Evolutionary conservation across 2,329 filamentous ascomycete genomes (phyloP).

Genomic region (Fusarium sp.): DNA sequence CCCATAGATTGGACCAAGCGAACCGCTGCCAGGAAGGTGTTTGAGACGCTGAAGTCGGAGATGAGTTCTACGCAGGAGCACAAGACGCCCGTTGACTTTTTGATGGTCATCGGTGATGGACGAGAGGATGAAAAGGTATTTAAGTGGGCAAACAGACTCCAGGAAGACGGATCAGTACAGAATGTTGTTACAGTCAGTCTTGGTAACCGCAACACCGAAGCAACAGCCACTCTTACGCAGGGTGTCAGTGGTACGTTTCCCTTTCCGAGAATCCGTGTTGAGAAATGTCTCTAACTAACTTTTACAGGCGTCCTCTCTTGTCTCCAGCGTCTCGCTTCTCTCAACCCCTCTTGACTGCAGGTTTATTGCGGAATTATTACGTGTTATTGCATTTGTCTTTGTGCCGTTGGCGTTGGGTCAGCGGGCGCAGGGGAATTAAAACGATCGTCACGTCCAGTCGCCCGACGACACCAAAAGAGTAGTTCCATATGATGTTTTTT

Average conservation of each 20-base stretch:
- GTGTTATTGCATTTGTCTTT: conserved; percentile 36
- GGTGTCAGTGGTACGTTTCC: conserved; percentile 81
- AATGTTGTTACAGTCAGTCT: conserved; percentile 87
- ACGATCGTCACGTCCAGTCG: conserved; percentile 7
- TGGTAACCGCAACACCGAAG: conserved; percentile 87
- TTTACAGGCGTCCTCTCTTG: conserved; percentile 52
- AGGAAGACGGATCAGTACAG: conserved; percentile 64
- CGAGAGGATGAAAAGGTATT: conserved; percentile 95
- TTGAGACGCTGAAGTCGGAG: conserved; percentile 62
- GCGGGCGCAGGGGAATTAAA: conserved; percentile 32
- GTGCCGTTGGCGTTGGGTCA: conserved; percentile 39
- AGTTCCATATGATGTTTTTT: conserved; percentile 7
- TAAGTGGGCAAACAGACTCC: conserved; percentile 87
- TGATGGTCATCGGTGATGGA: conserved; percentile 89
- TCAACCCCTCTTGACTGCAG: conserved; percentile 29
- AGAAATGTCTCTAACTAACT: not conserved
- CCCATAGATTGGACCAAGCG: conserved; percentile 87
- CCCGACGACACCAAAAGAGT: conserved; percentile 25
- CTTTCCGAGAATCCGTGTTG: too few relatives aligned
- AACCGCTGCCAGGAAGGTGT: conserved; percentile 79
- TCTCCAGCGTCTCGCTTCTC: conserved; percentile 52
- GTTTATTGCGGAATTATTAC: conserved; percentile 28
- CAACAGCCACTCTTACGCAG: conserved; percentile 84
- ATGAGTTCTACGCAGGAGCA: conserved; percentile 43
- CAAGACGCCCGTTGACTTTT: conserved; percentile 73